Evolutionary conservation across 805 yeast species (phyloP), one percentile per base, ranked within the genome.

Genomic region (Wickerhamomyces xylosicus): DNA sequence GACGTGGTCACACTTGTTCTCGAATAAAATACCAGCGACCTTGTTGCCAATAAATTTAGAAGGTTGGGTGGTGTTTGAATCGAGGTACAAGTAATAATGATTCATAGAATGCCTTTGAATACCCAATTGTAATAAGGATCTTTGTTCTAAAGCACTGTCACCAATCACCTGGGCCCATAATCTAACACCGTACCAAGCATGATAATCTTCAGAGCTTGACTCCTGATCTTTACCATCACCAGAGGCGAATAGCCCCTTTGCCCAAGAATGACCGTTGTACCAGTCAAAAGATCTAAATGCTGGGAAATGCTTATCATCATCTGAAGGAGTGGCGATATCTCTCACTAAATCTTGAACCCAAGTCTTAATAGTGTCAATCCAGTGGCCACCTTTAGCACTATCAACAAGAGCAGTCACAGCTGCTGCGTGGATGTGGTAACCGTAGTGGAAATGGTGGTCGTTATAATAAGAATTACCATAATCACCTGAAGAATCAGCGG

Each of bases 191-290:
- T 78, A 79, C 3, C 74, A 69, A 39, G 80, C 77, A 52, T 82
- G 81, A 45, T 79, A 79, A 55, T 82, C 89, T 54, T 82, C 89
- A 11, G 84, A 75, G 17, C 77, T 71, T 0, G 84, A 76, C 57
- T 82, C 89, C 55, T 82, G 77, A 56, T 81, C 84, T 47, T 78
- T 78, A 21, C 90, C 89, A 57, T 82, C 89, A 7, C 83, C 84
- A 44, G 78, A 68, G 27, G 74, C 69, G 49, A 73, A 77, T 16
- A 81, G 64, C 3, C 90, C 89, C 51, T 77, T 78, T 1, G 89
- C 90, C 74, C 81, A 80, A 0, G 87, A 79, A 53, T 82, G 89
- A 1, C 90, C 90, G 49, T 72, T 72, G 53, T 62, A 82, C 85
- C 85, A 82, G 53, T 79, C 85, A 58, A 80, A 81, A 7, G 76